phyloP scores from a whole-genome alignment of 2,329 filamentous ascomycete genomes.

The Talaromyces amestolkiae region DNA sequence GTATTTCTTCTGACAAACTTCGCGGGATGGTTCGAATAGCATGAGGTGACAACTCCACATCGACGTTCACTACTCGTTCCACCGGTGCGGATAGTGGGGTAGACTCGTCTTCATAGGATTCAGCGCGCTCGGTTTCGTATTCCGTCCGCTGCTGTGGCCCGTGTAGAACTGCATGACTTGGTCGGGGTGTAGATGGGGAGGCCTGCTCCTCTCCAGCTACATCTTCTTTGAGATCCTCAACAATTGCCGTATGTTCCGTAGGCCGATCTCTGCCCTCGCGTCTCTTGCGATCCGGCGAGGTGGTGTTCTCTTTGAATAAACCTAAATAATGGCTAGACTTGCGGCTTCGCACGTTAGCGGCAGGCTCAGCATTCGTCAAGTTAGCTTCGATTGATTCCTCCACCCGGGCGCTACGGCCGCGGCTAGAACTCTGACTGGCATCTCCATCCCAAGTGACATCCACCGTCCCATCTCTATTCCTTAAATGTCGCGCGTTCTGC shows the following conservation, averaged over 20 bases:
- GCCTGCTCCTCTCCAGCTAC: conserved; percentile 8
- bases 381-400: conserved; percentile 65
- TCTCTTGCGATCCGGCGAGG: conserved; percentile 52
- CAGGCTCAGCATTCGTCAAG: conserved; percentile 56
- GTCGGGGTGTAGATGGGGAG: conserved; percentile 14
- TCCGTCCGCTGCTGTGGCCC: conserved; percentile 20
- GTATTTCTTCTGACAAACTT: conserved; percentile 56
- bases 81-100: not conserved
- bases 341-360: conserved; percentile 57
- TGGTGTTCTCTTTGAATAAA: conserved; percentile 63
- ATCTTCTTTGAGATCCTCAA: conserved; percentile 21
- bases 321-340: conserved; percentile 66
- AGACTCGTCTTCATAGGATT: not conserved
- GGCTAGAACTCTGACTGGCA: conserved; percentile 40
- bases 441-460: conserved; percentile 27
- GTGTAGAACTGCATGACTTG: conserved; percentile 22
- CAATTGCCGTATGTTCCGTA: conserved; percentile 34
- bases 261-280: conserved; percentile 46
- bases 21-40: conserved; percentile 44
- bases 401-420: conserved; percentile 48
- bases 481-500: conserved; percentile 21
- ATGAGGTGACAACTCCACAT: conserved; percentile 27
- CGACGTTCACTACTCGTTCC: conserved; percentile 7
- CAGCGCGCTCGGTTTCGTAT: conserved; percentile 8
- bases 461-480: conserved; percentile 25